phyloP scores from a whole-genome alignment of 2,329 filamentous ascomycete genomes.

The Aspergillus piperis region DNA sequence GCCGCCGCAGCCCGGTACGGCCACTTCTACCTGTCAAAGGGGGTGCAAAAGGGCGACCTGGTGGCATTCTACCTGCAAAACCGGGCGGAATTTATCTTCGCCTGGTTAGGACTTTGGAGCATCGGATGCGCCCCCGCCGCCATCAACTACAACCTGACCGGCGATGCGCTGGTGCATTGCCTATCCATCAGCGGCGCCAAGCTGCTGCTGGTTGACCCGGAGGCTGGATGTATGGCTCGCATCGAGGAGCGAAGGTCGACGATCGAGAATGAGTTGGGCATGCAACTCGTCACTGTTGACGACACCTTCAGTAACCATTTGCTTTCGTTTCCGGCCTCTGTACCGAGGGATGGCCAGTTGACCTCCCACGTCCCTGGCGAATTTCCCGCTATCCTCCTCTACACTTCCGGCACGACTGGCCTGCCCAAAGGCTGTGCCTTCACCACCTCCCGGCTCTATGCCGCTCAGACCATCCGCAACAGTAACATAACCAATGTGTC shows the following conservation, averaged over 20 bases:
- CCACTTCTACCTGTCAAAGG: slow-evolving; percentile 61
- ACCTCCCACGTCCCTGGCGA: slow-evolving; percentile 44
- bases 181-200: slow-evolving; percentile 59
- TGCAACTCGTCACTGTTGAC: slow-evolving; percentile 59
- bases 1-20: slow-evolving; percentile 62
- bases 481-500: slow-evolving; percentile 32
- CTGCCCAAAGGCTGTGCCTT: slow-evolving; percentile 71
- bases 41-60: slow-evolving; percentile 61
- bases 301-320: slow-evolving; percentile 48
- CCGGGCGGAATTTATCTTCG: slow-evolving; percentile 66
- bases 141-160: slow-evolving; percentile 70
- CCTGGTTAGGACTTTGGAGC: slow-evolving; percentile 65
- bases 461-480: slow-evolving; percentile 37
- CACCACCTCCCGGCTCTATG: slow-evolving; percentile 52
- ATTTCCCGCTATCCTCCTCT: slow-evolving; percentile 66
- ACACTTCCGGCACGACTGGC: slow-evolving; percentile 76
- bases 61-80: slow-evolving; percentile 70
- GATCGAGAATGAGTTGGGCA: slow-evolving; percentile 59
- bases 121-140: slow-evolving; percentile 69
- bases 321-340: slow-evolving; percentile 49
- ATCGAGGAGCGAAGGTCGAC: slow-evolving; percentile 54
- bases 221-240: slow-evolving; percentile 55
- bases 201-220: slow-evolving; percentile 61
- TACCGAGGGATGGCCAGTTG: slow-evolving; percentile 54
- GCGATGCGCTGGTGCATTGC: slow-evolving; percentile 66